These are phyloP conservation scores for Wilcoxina mikolae DNA, from an alignment of 495 filamentous ascomycete genomes.

Conservation along the genomic window DNA sequence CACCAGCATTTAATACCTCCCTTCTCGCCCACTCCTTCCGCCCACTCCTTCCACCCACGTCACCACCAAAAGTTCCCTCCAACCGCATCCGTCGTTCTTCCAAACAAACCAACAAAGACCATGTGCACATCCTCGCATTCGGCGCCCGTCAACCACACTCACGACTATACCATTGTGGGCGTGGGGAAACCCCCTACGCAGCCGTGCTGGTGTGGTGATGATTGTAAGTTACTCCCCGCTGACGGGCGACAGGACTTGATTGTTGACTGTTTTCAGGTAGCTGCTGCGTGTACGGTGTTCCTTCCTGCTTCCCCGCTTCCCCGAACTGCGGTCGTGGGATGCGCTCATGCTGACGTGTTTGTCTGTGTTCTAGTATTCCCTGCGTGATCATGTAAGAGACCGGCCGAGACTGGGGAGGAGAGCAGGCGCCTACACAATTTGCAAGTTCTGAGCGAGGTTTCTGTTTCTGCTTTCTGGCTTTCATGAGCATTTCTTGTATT, in stretches of 20 bases:
- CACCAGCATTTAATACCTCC: neutral
- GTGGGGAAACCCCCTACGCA: constrained; percentile 13
- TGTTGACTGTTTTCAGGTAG: neutral
- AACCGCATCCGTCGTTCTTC: neutral
- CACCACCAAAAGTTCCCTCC: neutral
- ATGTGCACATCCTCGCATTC: neutral
- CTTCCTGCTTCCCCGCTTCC: neutral
- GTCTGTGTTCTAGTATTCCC: constrained; percentile 8
- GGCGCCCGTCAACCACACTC: constrained; percentile 11
- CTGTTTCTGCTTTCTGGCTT: too few relatives aligned
- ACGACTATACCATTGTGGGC: constrained; percentile 16
- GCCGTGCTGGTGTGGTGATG: constrained; percentile 2
- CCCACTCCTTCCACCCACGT: neutral
- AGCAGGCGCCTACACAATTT: too few relatives aligned
- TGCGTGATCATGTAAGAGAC: constrained; percentile 21
- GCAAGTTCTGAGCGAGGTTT: too few relatives aligned
- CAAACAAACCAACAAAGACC: neutral
- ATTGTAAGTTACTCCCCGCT: too few relatives aligned
- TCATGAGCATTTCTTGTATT: too few relatives aligned
- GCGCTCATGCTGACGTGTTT: constrained; percentile 7
- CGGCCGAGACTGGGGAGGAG: neutral
- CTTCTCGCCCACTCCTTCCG: neutral
- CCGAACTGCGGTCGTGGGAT: neutral
- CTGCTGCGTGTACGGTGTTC: constrained; percentile 19
- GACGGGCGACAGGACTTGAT: neutral